Conservation (phyloP, 371 early-diverging fungal genomes). For the Cokeromyces recurvatus region DNA sequence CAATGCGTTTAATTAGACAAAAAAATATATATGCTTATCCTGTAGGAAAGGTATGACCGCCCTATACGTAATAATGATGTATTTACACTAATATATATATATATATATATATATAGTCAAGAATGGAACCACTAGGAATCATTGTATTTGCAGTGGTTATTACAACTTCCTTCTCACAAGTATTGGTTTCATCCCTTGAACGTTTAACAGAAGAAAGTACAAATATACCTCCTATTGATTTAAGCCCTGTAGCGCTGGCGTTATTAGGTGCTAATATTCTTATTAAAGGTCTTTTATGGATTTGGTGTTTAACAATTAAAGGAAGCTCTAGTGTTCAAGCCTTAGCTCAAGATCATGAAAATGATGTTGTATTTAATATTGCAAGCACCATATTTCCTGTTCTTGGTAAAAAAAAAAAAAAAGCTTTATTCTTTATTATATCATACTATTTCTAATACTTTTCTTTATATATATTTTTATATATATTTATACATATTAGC, state of each 20-base stretch:
- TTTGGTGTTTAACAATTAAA: slow-evolving; percentile 54
- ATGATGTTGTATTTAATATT: slow-evolving; percentile 59
- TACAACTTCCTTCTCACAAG: slow-evolving; percentile 59
- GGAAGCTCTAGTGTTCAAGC: slow-evolving; percentile 58
- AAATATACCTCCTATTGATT: slow-evolving; percentile 42
- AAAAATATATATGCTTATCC: slow-evolving; percentile 45
- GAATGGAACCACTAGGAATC: slow-evolving; percentile 65
- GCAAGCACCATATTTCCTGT: slow-evolving; percentile 53
- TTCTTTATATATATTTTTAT: too few relatives aligned
- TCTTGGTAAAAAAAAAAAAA: too few relatives aligned
- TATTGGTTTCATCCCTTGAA: slow-evolving; percentile 47
- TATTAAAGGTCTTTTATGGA: slow-evolving; percentile 49
- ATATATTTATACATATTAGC: too few relatives aligned
- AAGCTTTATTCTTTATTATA: too few relatives aligned
- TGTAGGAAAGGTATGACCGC: too few relatives aligned
- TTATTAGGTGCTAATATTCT: slow-evolving; percentile 43
- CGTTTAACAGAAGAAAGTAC: slow-evolving; percentile 25
- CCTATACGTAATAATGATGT: too few relatives aligned
- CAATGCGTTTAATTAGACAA: slow-evolving; percentile 40
- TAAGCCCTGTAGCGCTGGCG: slow-evolving; percentile 29
- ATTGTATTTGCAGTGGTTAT: slow-evolving; percentile 60
- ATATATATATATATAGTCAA: too few relatives aligned
- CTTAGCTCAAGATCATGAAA: slow-evolving; percentile 60
- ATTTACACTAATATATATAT: too few relatives aligned
- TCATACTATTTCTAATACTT: too few relatives aligned